Evolutionary conservation across 2,329 filamentous ascomycete species (phyloP).

Genomic region (Scedosporium minutisporum): DNA sequence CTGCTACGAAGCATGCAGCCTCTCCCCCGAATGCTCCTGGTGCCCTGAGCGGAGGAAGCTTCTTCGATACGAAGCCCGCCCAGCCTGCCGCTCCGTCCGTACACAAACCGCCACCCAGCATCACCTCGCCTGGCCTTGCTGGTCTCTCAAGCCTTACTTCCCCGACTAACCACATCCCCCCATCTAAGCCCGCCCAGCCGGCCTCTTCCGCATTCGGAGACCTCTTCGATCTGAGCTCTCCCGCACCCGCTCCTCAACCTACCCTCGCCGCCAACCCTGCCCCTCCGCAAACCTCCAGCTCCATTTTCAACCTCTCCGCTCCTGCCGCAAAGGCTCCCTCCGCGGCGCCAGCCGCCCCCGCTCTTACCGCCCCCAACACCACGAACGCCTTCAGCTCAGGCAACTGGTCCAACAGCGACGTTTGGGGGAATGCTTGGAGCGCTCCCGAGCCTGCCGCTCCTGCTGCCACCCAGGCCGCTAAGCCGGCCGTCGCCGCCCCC

Average conservation of each 20-base stretch:
- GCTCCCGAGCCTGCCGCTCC: slow-evolving; percentile 48
- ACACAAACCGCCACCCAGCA: slow-evolving; percentile 43
- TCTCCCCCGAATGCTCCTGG: slow-evolving; percentile 33
- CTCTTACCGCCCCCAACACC: slow-evolving; percentile 20
- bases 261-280: slow-evolving; percentile 19
- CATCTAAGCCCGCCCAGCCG: slow-evolving; percentile 29
- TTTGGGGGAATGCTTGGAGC: slow-evolving; percentile 88
- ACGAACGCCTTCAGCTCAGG: slow-evolving; percentile 28
- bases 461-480: slow-evolving; percentile 41
- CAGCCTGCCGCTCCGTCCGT: slow-evolving; percentile 36
- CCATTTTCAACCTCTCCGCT: slow-evolving; percentile 74
- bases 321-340: slow-evolving; percentile 34
- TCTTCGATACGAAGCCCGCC: slow-evolving; percentile 69
- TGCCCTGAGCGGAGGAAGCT: slow-evolving; percentile 60
- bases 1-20: slow-evolving; percentile 20
- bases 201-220: slow-evolving; percentile 59
- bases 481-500: slow-evolving; percentile 34
- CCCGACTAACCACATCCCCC: slow-evolving; percentile 25
- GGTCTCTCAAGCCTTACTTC: slow-evolving; percentile 54
- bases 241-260: slow-evolving; percentile 29
- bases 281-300: slow-evolving; percentile 37
- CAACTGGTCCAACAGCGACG: slow-evolving; percentile 48
- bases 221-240: slow-evolving; percentile 66
- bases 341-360: slow-evolving; percentile 29
- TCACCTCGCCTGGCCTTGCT: slow-evolving; percentile 47